Evolutionary conservation across 805 yeast genomes (phyloP), one percentile per base, ranked within the genome.

Genomic region (Brettanomyces bruxellensis): DNA sequence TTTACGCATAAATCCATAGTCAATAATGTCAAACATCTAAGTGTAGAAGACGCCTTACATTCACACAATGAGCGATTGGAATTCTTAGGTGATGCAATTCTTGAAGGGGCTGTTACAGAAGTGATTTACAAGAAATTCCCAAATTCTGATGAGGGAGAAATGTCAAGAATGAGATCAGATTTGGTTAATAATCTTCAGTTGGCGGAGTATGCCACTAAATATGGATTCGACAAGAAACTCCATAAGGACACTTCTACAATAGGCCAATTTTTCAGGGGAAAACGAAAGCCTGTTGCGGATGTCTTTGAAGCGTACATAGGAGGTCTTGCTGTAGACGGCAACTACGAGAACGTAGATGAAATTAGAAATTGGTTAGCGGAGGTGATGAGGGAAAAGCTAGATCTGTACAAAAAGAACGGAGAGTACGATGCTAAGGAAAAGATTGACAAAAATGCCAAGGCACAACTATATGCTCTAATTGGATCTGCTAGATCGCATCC

Each of bases 291-390:
- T 4, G 75, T 75, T 57, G 96, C 98, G 0, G 99, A 91, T 69
- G 79, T 85, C 0, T 86, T 91, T 60, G 99, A 93, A 65, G 96
- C 98, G 0, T 91, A 91, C 54, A 73, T 93, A 41, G 98, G 96
- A 5, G 99, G 95, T 0, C 63, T 91, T 32, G 73, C 75, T 6
- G 69, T 78, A 23, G 95, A 86, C 51, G 46, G 56, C 8, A 68
- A 75, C 38, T 66, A 66, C 11, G 62, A 66, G 14, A 75, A 79
- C 49, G 66, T 75, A 43, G 60, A 67, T 2, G 70, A 63, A 23
- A 72, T 84, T 5, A 72, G 73, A 51, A 62, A 68, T 11, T 85
- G 91, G 91, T 58, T 85, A 25, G 55, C 61, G 5, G 61, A 67
- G 41, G 61, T 83, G 37, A 74, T 81, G 34, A 64, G 62, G n/a